Evolutionary conservation across 1,139 yeast species (phyloP).

Genomic region (Blastobotrys capitulatus): DNA sequence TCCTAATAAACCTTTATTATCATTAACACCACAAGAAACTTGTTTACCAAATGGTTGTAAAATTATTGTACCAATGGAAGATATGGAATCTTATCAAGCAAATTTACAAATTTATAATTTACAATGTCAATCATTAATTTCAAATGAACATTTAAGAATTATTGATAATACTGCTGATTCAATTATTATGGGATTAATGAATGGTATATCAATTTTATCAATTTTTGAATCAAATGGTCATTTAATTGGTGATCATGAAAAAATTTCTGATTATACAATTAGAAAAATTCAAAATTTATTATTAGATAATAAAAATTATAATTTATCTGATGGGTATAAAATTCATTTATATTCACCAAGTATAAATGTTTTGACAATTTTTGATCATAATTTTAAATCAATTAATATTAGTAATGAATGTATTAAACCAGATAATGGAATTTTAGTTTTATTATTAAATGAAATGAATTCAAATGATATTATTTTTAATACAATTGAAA

Average conservation of each 20-base stretch:
- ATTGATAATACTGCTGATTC: constrained; percentile 4
- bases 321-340: not conserved
- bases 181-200: constrained; percentile 4
- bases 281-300: not conserved
- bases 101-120: not conserved
- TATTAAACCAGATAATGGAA: no score
- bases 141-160: not conserved
- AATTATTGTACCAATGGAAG: not conserved
- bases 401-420: no score
- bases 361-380: no score
- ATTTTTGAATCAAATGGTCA: constrained; percentile 5
- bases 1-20: not conserved
- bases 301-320: not conserved
- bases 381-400: no score
- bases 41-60: not conserved
- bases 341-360: constrained; percentile 4
- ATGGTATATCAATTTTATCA: constrained; percentile 8
- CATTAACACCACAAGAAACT: not conserved
- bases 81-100: not conserved
- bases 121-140: not conserved
- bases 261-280: not conserved
- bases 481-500: no score
- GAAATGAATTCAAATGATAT: no score
- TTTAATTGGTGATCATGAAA: constrained; percentile 1
- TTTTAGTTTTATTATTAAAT: no score